phyloP scores from a whole-genome alignment of 2,329 filamentous ascomycete genomes.

The Beauveria pseudobassiana region DNA sequence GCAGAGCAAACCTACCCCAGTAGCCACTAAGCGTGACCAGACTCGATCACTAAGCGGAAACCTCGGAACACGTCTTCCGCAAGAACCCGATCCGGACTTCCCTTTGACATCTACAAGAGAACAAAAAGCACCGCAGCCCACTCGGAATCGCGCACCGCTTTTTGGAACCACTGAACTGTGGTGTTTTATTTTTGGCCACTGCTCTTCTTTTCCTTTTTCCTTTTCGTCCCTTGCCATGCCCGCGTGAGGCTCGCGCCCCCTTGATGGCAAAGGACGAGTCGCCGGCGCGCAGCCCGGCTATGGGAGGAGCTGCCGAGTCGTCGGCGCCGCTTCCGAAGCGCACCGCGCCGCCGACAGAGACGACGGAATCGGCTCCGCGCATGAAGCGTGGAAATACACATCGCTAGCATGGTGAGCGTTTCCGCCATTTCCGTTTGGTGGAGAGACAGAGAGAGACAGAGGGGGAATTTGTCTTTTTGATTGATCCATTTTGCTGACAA shows the following conservation, averaged over 20 bases:
- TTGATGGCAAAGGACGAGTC: constrained; percentile 6
- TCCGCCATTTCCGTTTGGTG: not conserved
- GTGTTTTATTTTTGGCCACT: not conserved
- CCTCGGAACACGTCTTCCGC: constrained; percentile 1
- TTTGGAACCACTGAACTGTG: not conserved
- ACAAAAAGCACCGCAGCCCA: not conserved
- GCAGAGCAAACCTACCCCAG: no score
- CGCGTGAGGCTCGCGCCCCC: not conserved
- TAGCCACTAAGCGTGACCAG: not conserved
- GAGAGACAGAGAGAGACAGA: not conserved
- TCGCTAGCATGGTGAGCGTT: constrained; percentile 27
- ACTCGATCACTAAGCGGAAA: not conserved
- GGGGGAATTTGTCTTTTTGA: not conserved
- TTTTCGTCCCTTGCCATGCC: not conserved
- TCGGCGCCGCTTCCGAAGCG: constrained; percentile 11
- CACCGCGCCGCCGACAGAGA: not conserved
- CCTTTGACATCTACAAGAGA: not conserved
- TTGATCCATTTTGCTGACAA: not conserved
- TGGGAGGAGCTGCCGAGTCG: not conserved
- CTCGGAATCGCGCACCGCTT: not conserved
- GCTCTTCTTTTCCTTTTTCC: not conserved
- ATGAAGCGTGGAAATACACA: constrained; percentile 30
- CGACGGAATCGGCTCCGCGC: constrained; percentile 8
- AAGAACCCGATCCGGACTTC: not conserved
- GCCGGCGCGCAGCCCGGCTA: not conserved